Evolutionary conservation across 495 filamentous ascomycete genomes (phyloP).

Genomic region (Neurospora sp.): DNA sequence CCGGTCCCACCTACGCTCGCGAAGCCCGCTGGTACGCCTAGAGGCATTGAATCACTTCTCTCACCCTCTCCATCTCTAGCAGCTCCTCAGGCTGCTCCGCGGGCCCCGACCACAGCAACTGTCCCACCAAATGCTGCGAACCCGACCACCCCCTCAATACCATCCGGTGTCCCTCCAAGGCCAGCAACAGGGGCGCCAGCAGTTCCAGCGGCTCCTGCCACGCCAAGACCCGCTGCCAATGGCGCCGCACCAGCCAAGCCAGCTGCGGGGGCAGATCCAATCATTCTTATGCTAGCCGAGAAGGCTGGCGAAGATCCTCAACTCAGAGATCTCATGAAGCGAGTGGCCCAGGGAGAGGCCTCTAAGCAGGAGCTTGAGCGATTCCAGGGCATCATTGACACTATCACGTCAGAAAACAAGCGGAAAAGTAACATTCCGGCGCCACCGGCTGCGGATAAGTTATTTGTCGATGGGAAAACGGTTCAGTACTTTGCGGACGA

Average conservation of each 20-base stretch:
- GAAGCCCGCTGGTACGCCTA: conserved; percentile 17
- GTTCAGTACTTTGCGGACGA: conserved; percentile 41
- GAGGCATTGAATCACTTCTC: conserved; percentile 23
- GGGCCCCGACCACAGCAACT: conserved; percentile 1
- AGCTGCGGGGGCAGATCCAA: conserved; percentile 63
- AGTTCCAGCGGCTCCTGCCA: conserved; percentile 14
- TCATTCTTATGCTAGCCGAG: conserved; percentile 88
- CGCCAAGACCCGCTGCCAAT: conserved; percentile 6
- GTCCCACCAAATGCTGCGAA: not conserved
- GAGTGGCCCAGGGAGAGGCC: conserved; percentile 83
- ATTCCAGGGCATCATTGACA: conserved; percentile 90
- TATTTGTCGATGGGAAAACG: conserved; percentile 33
- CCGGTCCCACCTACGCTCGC: conserved; percentile 20
- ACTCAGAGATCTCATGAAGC: conserved; percentile 91
- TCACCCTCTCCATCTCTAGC: conserved; percentile 6
- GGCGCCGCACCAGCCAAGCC: conserved; percentile 13
- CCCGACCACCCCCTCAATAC: conserved; percentile 5
- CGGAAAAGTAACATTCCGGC: conserved; percentile 26
- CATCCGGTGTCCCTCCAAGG: not conserved
- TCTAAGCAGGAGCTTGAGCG: conserved; percentile 66
- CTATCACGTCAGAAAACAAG: conserved; percentile 55
- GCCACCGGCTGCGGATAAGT: conserved; percentile 32
- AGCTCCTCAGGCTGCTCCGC: not conserved
- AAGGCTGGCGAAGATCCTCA: conserved; percentile 75
- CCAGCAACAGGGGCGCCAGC: conserved; percentile 16